Base-by-base conservation (phyloP, 371 early-diverging fungal genomes). In the Massospora cicadina region DNA sequence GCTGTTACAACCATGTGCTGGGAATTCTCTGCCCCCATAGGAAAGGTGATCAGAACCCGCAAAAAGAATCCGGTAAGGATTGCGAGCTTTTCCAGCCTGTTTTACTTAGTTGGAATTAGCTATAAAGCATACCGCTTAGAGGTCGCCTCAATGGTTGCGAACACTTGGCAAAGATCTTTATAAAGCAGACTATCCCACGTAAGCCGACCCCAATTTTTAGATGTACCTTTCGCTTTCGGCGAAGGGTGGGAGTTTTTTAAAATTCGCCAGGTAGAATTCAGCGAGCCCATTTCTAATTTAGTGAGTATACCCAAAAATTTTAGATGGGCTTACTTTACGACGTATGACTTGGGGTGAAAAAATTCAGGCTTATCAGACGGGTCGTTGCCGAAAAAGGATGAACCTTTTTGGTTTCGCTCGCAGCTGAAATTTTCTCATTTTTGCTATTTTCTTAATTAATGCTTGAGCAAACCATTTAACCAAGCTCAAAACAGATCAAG, bases 31-130 rank as follows among this genome's bases (percentile, higher is more conserved):
- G 43, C 5, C 10, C 17, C 43, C 43, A 43, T 43, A 43, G 43
- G 43, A 17, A 43, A 43, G 5, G 43, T 43, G 17, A 17, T 43
- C 43, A 98, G 89, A 1, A 93, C 88, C 26, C 76, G 72, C 0
- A 75, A 65, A 65, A 96, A 85, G 54, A 95, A 85, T 24, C 81
- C 79, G 7, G 88, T 86, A 29, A 93, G 73, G 65, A 81, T 75
- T 27, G 88, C 88, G 1, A 84, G 80, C 60, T 93, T 95, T 69
- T 87, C 88, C 12, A 93, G 77, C 53, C 58, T 58, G n/a, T 43
- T 17, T 10, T 10, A 43, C 10, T 43, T 43, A 43, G 17, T 10
- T 10, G 10, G 5, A 43, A 43, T 43, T 10, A 43, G 5, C 43
- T 5, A 43, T 17, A 43, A 43, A 43, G 43, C 5, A 10, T 43